These are phyloP conservation scores for Rhynchosporium secalis DNA, from an alignment of 2,329 filamentous ascomycete genomes.

Conservation along the genomic window DNA sequence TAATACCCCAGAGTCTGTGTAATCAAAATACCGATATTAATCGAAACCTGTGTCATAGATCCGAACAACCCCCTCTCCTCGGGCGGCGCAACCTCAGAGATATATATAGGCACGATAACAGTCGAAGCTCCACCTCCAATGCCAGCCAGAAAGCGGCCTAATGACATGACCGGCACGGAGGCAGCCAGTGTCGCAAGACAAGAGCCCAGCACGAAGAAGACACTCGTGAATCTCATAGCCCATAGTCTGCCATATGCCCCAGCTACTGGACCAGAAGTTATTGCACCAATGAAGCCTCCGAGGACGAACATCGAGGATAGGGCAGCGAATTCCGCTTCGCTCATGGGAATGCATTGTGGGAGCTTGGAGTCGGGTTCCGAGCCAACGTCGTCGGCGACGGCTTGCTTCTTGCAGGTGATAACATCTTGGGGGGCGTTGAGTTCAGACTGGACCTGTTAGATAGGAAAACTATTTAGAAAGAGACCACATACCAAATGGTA, in stretches of 20 bases:
- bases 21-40: slow-evolving; percentile 84
- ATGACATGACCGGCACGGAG: slow-evolving; percentile 64
- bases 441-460: slow-evolving; percentile 68
- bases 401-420: slow-evolving; percentile 76
- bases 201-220: slow-evolving; percentile 76
- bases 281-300: slow-evolving; percentile 81
- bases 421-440: slow-evolving; percentile 94
- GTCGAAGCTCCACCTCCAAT: slow-evolving; percentile 85
- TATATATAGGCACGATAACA: slow-evolving; percentile 91
- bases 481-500: slow-evolving; percentile 55
- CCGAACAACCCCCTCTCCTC: slow-evolving; percentile 76
- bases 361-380: slow-evolving; percentile 44
- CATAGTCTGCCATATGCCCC: slow-evolving; percentile 73
- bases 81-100: slow-evolving; percentile 84
- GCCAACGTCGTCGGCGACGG: slow-evolving; percentile 42
- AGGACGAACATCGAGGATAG: slow-evolving; percentile 90
- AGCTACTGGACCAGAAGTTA: slow-evolving; percentile 76
- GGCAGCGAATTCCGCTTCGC: slow-evolving; percentile 74
- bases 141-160: slow-evolving; percentile 79
- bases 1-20: slow-evolving; percentile 87
- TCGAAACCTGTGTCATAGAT: slow-evolving; percentile 86
- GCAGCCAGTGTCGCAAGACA: slow-evolving; percentile 71
- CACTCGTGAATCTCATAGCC: slow-evolving; percentile 74
- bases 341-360: slow-evolving; percentile 87
- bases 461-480: slow-evolving; percentile 85